These are phyloP conservation scores for Pseudognaphalium luteoalbum DNA, from an alignment of 129 eudicot genomes.

Conservation along the genomic window DNA sequence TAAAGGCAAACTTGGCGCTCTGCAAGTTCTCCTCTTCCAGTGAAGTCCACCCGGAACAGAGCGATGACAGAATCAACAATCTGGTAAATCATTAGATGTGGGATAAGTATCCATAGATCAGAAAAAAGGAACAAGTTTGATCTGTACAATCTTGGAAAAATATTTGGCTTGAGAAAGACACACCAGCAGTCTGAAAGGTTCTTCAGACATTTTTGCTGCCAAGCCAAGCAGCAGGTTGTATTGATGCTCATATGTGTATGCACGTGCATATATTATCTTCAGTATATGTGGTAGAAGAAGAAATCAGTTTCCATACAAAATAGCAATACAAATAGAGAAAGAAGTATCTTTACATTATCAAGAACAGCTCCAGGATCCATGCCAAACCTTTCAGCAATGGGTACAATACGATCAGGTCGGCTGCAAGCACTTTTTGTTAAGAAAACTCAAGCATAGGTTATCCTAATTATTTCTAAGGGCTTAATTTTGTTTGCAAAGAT, in stretches of 20 bases:
- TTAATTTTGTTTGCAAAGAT: neutral
- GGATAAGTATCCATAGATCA: neutral
- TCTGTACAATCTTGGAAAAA: neutral
- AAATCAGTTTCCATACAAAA: conserved; percentile 19
- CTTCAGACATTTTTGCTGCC: conserved; percentile 97
- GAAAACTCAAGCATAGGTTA: conserved; percentile 28
- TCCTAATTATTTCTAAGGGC: neutral
- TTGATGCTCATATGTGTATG: conserved; percentile 98
- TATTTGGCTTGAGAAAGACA: conserved; percentile 25
- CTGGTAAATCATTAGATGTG: conserved; percentile 32
- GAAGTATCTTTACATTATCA: conserved; percentile 65
- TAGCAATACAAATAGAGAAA: conserved; percentile 6
- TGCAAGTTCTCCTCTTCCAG: conserved; percentile 98
- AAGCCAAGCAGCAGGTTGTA: conserved; percentile 97
- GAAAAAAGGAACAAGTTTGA: neutral
- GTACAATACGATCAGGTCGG: conserved; percentile 96
- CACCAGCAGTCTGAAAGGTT: conserved; percentile 93
- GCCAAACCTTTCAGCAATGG: conserved; percentile 99
- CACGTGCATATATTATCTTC: conserved; percentile 93
- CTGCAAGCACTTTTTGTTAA: conserved; percentile 47
- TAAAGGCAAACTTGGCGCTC: conserved; percentile 67
- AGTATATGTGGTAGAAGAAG: neutral
- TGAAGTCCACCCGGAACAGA: conserved; percentile 88
- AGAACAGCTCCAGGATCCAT: conserved; percentile 99
- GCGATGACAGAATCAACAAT: conserved; percentile 89